Evolutionary conservation across 2,329 filamentous ascomycete species (phyloP), one percentile per base, ranked within the genome.

Genomic region (Magnaporthiopsis incrustans): DNA sequence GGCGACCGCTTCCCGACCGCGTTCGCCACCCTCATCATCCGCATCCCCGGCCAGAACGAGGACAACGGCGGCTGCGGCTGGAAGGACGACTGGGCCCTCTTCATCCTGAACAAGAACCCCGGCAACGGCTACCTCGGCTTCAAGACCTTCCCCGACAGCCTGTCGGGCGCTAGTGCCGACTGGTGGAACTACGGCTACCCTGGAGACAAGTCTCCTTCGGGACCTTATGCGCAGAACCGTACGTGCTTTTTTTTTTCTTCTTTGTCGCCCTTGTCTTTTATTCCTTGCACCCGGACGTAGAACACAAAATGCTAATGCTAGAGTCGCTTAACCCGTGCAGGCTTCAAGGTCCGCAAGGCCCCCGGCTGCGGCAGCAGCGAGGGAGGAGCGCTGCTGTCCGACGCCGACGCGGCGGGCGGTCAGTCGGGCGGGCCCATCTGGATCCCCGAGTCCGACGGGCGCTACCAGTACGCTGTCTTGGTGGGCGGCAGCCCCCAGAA

Each of bases 361-460:
- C 27, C 30, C 61, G 27, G 35, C 7, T 63, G 62, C 62, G 35
- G n/a, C 25, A 38, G 44, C 56, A 59, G 33, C 57, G 22, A 53
- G n/a, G 58, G 57, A 18, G 44, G 33, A 8, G 57, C 62, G 18
- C 15, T 63, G 57, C n/a, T n/a, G 2, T 27, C 56, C 7, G 25
- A 33, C 35, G 62, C 26, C 8, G 62, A 63, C 26, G 25, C 57
- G 18, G 26, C n/a, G 8, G 53, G 53, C 15, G 62, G 62, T 27
- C 62, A 63, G 57, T 63, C 62, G 25, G 62, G 62, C 56, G 30
- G 62, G 6, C 53, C 62, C 33, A 18, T 63, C 33, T 63, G 32
- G 30, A 59, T 58, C 22, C 30, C 26, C 62, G 62, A 63, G 57
- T 22, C 33, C 18, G 57, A 33, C 15, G 27, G 57, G n/a, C 62